These are phyloP conservation scores for Amphichorda felina DNA, from an alignment of 2,329 filamentous ascomycete genomes.

Conservation along the genomic window DNA sequence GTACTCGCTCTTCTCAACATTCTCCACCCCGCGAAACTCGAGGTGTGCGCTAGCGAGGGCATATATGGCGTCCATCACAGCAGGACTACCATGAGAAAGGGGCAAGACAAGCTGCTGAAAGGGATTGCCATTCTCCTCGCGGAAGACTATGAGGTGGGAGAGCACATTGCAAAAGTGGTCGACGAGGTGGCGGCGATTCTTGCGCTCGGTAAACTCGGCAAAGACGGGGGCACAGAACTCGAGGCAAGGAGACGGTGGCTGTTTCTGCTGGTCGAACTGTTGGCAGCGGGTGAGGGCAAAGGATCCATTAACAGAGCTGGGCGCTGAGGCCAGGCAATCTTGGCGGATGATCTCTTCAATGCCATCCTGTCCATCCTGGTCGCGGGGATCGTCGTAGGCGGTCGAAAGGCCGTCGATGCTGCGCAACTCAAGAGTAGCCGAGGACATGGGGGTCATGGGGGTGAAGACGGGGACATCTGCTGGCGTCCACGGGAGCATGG, in stretches of 20 bases:
- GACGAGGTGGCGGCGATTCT: constrained; percentile 42
- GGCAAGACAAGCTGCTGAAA: constrained; percentile 53
- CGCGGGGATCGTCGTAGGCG: constrained; percentile 7
- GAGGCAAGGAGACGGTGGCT: constrained; percentile 19
- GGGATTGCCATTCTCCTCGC: constrained; percentile 50
- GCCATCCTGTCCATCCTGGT: constrained; percentile 11
- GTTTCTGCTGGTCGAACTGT: not conserved
- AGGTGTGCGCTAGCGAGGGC: constrained; percentile 77
- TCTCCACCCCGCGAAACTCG: constrained; percentile 48
- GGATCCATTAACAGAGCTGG: constrained; percentile 7
- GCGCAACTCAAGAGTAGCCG: constrained; percentile 18
- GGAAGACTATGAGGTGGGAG: constrained; percentile 53
- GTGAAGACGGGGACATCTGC: constrained; percentile 11
- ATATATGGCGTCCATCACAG: constrained; percentile 73
- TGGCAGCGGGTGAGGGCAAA: constrained; percentile 9
- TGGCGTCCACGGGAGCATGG: constrained; percentile 4
- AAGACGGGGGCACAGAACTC: constrained; percentile 42
- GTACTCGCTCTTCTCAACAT: constrained; percentile 41
- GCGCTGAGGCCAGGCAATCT: not conserved
- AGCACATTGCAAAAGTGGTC: constrained; percentile 54
- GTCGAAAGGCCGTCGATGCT: constrained; percentile 10
- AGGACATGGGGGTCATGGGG: constrained; percentile 17
- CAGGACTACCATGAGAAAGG: constrained; percentile 38
- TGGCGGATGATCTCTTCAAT: constrained; percentile 15
- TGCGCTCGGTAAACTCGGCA: constrained; percentile 42